Conservation (phyloP, 2,329 filamentous ascomycete genomes). For the Pezicula carpinea region DNA sequence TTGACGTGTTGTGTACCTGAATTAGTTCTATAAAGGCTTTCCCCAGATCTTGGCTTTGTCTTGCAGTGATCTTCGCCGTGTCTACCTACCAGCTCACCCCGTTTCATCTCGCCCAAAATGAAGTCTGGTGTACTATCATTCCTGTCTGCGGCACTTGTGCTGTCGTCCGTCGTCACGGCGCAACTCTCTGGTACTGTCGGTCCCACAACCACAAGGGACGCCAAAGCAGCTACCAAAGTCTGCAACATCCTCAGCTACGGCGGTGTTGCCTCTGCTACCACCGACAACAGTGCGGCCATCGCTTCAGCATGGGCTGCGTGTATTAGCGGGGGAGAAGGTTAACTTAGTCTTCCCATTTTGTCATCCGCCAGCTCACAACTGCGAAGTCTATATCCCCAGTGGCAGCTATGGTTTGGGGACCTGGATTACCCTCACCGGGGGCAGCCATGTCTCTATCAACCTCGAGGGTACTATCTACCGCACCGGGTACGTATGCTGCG, state of each 20-base stretch:
- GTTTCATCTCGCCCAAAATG: no score
- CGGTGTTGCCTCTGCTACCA: constrained; percentile 36
- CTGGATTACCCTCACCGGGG: constrained; percentile 42
- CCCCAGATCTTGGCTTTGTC: no score
- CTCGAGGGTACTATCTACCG: constrained; percentile 33
- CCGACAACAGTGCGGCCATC: constrained; percentile 37
- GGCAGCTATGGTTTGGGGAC: constrained; percentile 43
- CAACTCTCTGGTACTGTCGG: constrained; percentile 7
- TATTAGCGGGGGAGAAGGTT: constrained; percentile 32
- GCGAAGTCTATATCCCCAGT: constrained; percentile 4
- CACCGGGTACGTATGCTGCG: constrained; percentile 31
- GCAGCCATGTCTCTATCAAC: constrained; percentile 12
- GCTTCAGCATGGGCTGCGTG: constrained; percentile 36
- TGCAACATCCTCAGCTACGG: constrained; percentile 41
- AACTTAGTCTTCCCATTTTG: constrained; percentile 1
- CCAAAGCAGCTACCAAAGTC: constrained; percentile 9
- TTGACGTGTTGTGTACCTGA: no score
- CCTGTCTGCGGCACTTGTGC: neutral
- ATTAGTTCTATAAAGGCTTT: no score
- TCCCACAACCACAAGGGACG: constrained; percentile 9
- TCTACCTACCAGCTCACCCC: no score
- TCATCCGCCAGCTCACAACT: neutral
- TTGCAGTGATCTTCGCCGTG: no score
- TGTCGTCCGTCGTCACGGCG: neutral
- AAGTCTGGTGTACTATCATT: no score